Evolutionary conservation across 2,329 filamentous ascomycete genomes (phyloP), one percentile per base, ranked within the genome.

Genomic region (Trematosphaeria pertusa): DNA sequence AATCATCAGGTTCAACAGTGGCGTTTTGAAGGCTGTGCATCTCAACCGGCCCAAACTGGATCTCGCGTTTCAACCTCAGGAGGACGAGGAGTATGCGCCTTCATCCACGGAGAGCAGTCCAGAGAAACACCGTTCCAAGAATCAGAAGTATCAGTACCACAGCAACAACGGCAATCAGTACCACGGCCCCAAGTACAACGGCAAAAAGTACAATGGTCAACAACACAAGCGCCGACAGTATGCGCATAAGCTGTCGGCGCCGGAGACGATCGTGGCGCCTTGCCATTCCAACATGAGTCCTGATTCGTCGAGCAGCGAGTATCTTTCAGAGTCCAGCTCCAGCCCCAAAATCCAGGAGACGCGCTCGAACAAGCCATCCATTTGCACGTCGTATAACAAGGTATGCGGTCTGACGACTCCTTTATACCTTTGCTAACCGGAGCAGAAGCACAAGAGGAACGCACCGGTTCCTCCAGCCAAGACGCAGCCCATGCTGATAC

Each of bases 1-100:
- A 54, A 64, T 64, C 46, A 59, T 50, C 64, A 71, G 56, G 67
- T 70, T 64, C 67, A 74, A 72, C 70, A 75, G 74, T 75, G 71
- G 71, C 67, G 70, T 70, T 79, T 80, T 79, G 77, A 77, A 80
- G 43, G 64, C 55, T 48, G 50, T 73, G 46, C 73, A 76, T 69
- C 55, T 76, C 64, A 70, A 76, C 61, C 70, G 71, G 45, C 52
- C 61, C 24, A 53, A 52, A 42, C 54, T 64, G 52, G 43, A 53
- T 22, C 46, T 54, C 32, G 34, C 46, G 46, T 54, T 54, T 45
- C 43, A 54, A 43, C 52, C 52, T 47, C 50, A 58, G 46, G 46
- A 54, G 63, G 48, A 57, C 60, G 54, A 54, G 47, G 54, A 61
- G 48, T 40, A 54, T 20, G 41, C 57, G 37, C 42, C 50, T 24